These are phyloP conservation scores for Eucalyptus erythrocorys DNA, from an alignment of 345 rosid genomes.

Conservation along the genomic window DNA sequence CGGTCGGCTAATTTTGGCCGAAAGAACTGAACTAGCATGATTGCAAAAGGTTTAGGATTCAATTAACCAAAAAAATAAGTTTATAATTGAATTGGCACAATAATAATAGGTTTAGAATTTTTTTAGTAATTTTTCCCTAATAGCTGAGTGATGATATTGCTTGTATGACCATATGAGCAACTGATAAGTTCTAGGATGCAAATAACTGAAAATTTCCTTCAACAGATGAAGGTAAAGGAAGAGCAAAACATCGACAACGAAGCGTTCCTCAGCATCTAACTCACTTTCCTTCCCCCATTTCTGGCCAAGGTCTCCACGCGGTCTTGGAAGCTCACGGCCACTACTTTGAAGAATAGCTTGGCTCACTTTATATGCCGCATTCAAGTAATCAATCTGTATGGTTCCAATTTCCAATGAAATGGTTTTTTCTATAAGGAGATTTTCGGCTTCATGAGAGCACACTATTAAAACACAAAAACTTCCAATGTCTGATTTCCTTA, in stretches of 20 bases:
- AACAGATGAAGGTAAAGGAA: neutral
- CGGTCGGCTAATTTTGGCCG: fast-evolving
- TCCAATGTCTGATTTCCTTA: neutral
- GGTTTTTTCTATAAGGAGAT: neutral
- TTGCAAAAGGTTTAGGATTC: no score
- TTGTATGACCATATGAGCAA: neutral
- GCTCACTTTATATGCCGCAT: neutral
- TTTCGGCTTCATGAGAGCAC: neutral
- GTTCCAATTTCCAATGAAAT: neutral
- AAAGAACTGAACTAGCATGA: no score
- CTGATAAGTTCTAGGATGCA: neutral
- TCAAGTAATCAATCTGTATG: neutral
- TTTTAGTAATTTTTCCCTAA: no score
- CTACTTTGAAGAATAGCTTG: neutral
- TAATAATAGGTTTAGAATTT: no score
- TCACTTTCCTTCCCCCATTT: neutral
- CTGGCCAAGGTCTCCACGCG: neutral
- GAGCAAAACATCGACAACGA: neutral
- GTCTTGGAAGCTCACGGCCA: neutral
- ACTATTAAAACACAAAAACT: neutral
- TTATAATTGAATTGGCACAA: no score
- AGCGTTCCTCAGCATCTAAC: neutral
- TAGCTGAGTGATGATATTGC: neutral
- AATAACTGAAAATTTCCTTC: neutral
- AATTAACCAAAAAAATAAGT: no score